Base-by-base conservation (phyloP, 2,329 filamentous ascomycete species). In the Trichoderma brevicompactum region DNA sequence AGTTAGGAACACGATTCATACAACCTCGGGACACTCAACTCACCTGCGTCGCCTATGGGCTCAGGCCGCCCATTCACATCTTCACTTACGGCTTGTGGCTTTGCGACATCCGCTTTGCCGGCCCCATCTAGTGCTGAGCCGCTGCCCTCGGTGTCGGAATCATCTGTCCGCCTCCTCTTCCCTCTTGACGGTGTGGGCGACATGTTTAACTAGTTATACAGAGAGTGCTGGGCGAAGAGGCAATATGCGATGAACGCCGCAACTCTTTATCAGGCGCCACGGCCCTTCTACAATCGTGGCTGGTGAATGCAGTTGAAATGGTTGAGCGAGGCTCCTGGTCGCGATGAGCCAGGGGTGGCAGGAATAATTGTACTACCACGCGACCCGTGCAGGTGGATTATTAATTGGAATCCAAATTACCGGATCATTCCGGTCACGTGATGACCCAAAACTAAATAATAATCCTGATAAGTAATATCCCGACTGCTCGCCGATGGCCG, bases 81-180 rank as follows among this genome's bases (percentile, higher is more conserved):
- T 10, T 52, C 62, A 50, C 53, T 65, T 38, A 9, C 13, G 10
- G 53, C 32, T 38, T 6, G 10, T 19, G 44, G 53, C 12, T 15
- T 19, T 28, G n/a, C 7, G 6, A 3, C 3, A 43, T 40, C 48
- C 28, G 40, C 13, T 2, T 15, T 53, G 15, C 50, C 32, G 34
- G 46, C 8, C 7, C 12, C 19, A 15, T 53, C 49, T 12, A 7
- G 32, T 38, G 28, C 49, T 12, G 49, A 38, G 12, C 49, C 46
- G 48, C 9, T 46, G n/a, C 32, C 53, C n/a, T 65, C 62, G 6
- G 48, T 58, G 28, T 65, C 62, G 15, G 53, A 52, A 10, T 58
- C 53, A 2, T 50, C 53, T 15, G 62, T 65, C 36, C 62, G 62
- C 38, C 38, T 48, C 44, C 53, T 58, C 50, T 65, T 65, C 23